These are phyloP conservation scores for Melampsora larici-populina DNA, from an alignment of 1,284 basidiomycete genomes.

Conservation along the genomic window DNA sequence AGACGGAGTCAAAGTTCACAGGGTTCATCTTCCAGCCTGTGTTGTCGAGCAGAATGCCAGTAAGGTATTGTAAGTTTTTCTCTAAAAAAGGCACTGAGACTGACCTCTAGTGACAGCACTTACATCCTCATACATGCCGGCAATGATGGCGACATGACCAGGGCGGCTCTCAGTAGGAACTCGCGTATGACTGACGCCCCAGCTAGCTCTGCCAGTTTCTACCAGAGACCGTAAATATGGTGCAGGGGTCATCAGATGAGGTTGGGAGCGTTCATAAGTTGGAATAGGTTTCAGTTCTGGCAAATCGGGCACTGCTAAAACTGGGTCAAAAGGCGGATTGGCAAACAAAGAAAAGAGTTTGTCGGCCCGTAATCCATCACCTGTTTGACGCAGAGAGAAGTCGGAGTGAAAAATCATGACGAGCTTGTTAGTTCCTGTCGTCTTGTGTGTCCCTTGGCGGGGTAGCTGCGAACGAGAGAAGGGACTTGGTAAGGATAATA, in stretches of 20 bases:
- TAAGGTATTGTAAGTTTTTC: neutral
- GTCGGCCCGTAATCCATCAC: constrained; percentile 78
- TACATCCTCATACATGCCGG: constrained; percentile 89
- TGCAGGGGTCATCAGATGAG: constrained; percentile 61
- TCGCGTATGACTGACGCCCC: constrained; percentile 78
- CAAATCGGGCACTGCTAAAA: constrained; percentile 55
- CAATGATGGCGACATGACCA: constrained; percentile 81
- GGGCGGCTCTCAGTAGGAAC: constrained; percentile 86
- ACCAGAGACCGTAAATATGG: constrained; percentile 70
- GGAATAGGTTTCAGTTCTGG: constrained; percentile 18
- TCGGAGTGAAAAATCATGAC: neutral
- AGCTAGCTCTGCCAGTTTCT: constrained; percentile 65
- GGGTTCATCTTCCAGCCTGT: constrained; percentile 82
- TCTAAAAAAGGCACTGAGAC: constrained; percentile 3
- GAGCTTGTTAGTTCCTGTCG: neutral
- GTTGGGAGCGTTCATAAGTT: neutral
- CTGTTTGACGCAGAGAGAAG: constrained; percentile 54
- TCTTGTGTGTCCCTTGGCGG: neutral
- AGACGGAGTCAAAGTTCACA: constrained; percentile 82
- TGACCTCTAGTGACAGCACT: constrained; percentile 78
- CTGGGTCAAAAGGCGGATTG: constrained; percentile 61
- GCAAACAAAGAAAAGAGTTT: constrained; percentile 67
- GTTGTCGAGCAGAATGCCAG: constrained; percentile 20
- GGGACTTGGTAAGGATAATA: too few species aligned
- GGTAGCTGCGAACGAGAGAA: neutral